Evolutionary conservation across 83 land plant species (phyloP).

Genomic region (Thuja plicata): DNA sequence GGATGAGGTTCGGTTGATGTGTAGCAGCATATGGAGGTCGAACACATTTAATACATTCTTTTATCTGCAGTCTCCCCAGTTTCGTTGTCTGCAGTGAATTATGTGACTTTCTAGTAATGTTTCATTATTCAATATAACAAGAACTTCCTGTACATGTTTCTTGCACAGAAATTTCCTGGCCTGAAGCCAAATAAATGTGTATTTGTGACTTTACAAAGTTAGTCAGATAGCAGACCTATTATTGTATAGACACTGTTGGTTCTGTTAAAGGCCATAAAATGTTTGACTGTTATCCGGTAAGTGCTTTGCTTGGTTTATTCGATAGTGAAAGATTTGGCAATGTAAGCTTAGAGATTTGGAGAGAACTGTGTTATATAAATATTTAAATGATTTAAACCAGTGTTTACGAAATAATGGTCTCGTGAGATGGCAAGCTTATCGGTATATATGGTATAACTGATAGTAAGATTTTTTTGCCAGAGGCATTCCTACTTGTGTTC

Average conservation of each 20-base stretch:
- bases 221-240: not conserved
- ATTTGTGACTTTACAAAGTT: slow-evolving; percentile 2
- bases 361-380: not conserved
- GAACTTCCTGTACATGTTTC: not conserved
- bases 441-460: not conserved
- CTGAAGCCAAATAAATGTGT: not conserved
- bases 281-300: not conserved
- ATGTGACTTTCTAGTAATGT: not conserved
- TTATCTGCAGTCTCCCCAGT: not conserved
- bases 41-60: not conserved
- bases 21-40: not conserved
- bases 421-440: not conserved
- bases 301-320: not conserved
- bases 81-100: not conserved
- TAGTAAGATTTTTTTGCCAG: not conserved
- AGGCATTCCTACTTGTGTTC: not conserved
- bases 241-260: not conserved
- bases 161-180: not conserved
- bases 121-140: not conserved
- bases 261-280: not conserved
- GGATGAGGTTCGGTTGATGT: not conserved
- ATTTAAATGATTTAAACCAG: not conserved
- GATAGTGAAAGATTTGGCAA: not conserved
- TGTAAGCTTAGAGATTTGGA: not conserved
- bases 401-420: not conserved